These are phyloP conservation scores for Hymenoscyphus salicellus DNA, from an alignment of 2,329 filamentous ascomycete genomes.

Conservation along the genomic window DNA sequence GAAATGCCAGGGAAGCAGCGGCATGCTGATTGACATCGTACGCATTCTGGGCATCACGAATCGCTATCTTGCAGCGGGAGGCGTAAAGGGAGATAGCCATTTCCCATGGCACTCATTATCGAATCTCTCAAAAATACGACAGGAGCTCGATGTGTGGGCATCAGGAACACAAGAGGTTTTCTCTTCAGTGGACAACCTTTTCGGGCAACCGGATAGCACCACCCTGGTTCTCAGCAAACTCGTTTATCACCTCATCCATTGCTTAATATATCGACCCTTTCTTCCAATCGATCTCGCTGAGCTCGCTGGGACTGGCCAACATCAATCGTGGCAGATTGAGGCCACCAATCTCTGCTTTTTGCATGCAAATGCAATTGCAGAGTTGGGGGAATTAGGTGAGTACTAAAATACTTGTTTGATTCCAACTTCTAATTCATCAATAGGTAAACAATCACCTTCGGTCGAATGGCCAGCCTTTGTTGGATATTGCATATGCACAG, in stretches of 20 bases:
- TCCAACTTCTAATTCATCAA: neutral
- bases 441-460: constrained; percentile 60
- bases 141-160: constrained; percentile 82
- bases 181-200: constrained; percentile 69
- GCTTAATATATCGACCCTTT: constrained; percentile 82
- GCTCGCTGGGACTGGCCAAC: constrained; percentile 73
- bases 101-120: constrained; percentile 89
- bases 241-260: constrained; percentile 83
- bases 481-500: constrained; percentile 81
- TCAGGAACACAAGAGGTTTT: constrained; percentile 78
- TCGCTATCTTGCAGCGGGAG: constrained; percentile 77
- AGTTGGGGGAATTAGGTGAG: constrained; percentile 71
- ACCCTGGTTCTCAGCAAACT: constrained; percentile 79
- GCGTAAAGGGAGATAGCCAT: constrained; percentile 84
- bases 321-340: constrained; percentile 91
- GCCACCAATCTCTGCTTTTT: constrained; percentile 83
- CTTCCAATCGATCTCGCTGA: constrained; percentile 80
- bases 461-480: constrained; percentile 86
- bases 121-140: constrained; percentile 79
- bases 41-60: constrained; percentile 81
- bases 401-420: neutral
- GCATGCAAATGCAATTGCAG: constrained; percentile 83
- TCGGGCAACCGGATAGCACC: constrained; percentile 75
- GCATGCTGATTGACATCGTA: constrained; percentile 80
- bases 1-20: constrained; percentile 70